Evolutionary conservation across 2,329 filamentous ascomycete species (phyloP).

Genomic region (Fusarium nelsonii): DNA sequence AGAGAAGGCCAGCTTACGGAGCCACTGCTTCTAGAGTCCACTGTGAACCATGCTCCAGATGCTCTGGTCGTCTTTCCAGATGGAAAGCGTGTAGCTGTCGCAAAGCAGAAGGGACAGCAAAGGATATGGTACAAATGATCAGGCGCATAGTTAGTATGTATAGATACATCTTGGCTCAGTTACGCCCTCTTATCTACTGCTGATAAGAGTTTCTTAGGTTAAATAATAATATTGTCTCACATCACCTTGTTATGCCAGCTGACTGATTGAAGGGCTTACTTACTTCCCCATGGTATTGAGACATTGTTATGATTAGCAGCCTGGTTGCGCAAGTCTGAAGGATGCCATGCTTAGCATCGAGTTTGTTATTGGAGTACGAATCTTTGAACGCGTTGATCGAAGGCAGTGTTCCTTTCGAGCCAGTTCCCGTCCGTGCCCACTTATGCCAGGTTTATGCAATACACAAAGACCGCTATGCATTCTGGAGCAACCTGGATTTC

Average conservation of each 20-base stretch:
- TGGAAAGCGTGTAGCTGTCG: neutral
- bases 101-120: neutral
- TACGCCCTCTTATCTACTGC: no score
- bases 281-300: slow-evolving; percentile 65
- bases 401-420: slow-evolving; percentile 26
- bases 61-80: slow-evolving; percentile 18
- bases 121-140: neutral
- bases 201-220: no score
- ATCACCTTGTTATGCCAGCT: neutral
- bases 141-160: slow-evolving; percentile 54
- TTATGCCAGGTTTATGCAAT: slow-evolving; percentile 44
- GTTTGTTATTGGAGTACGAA: slow-evolving; percentile 65
- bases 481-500: slow-evolving; percentile 52
- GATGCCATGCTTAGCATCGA: slow-evolving; percentile 67
- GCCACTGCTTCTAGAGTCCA: slow-evolving; percentile 12
- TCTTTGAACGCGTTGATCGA: slow-evolving; percentile 60
- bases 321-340: slow-evolving; percentile 62
- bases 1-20: neutral
- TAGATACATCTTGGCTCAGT: slow-evolving; percentile 64
- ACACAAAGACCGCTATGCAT: slow-evolving; percentile 45
- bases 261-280: slow-evolving; percentile 53
- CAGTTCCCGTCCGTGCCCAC: neutral
- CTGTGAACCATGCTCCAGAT: slow-evolving; percentile 3
- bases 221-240: no score
- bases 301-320: slow-evolving; percentile 60